Evolutionary conservation across 2,329 filamentous ascomycete genomes (phyloP).

Genomic region (Scedosporium aurantiacum): DNA sequence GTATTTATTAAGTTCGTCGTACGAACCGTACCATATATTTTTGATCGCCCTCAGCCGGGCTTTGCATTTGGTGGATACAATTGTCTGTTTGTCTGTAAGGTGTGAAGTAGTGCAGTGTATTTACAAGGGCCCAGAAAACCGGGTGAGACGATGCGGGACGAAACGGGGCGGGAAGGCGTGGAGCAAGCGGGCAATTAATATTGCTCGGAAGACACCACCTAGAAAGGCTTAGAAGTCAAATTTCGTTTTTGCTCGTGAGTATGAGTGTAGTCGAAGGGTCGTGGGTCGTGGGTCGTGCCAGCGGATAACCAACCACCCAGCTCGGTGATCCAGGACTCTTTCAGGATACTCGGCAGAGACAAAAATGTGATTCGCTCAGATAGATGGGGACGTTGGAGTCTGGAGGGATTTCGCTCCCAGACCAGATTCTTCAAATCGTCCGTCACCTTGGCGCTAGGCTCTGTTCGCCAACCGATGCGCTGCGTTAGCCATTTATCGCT

Average conservation of each 20-base stretch:
- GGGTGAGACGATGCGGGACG: not conserved
- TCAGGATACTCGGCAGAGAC: not conserved
- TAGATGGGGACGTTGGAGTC: too few relatives aligned
- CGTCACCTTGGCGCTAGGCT: not conserved
- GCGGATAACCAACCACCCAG: too few relatives aligned
- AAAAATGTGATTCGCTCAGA: not conserved
- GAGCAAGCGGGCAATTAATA: not conserved
- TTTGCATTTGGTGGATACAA: not conserved
- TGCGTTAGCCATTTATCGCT: not conserved
- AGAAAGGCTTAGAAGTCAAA: too few relatives aligned
- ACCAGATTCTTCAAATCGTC: not conserved
- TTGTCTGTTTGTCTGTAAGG: too few relatives aligned
- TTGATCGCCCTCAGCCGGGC: not conserved
- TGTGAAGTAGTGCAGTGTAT: not conserved
- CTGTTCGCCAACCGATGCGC: not conserved
- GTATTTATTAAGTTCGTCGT: constrained; percentile 1
- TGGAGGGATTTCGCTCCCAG: not conserved
- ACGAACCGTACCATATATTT: not conserved
- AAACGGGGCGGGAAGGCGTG: not conserved
- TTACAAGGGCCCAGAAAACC: not conserved
- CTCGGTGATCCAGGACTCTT: too few relatives aligned
- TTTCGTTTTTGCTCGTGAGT: too few relatives aligned
- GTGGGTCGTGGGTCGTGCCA: too few relatives aligned
- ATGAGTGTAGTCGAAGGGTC: too few relatives aligned
- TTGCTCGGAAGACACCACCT: not conserved